Conservation (phyloP, 192 early-diverging fungal species). For the Chytriomyces sp. region DNA sequence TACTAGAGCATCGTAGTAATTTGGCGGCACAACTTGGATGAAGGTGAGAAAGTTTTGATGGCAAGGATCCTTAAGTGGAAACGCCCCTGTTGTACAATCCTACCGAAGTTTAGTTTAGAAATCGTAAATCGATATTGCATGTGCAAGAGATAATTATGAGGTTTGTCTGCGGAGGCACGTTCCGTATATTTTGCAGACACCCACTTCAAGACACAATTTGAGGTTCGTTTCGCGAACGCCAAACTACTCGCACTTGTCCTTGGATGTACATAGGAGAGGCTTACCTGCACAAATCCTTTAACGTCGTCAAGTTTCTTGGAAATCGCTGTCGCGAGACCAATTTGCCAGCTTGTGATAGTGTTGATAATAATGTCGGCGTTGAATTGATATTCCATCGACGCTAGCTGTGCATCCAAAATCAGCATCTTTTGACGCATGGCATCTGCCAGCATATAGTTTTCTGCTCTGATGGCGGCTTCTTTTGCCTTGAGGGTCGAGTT, state of each 20-base stretch:
- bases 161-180: too few species aligned
- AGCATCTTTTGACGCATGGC: conserved; percentile 44
- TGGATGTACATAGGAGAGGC: background rate
- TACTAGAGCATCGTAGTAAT: conserved; percentile 51
- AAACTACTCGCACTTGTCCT: conserved; percentile 8
- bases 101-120: too few species aligned
- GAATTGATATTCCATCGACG: conserved; percentile 55
- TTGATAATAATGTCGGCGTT: conserved; percentile 54
- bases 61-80: conserved; percentile 38
- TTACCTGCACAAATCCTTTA: conserved; percentile 21
- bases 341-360: conserved; percentile 49
- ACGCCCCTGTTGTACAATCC: conserved; percentile 7
- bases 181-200: too few species aligned
- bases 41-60: conserved; percentile 45
- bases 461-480: conserved; percentile 45
- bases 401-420: conserved; percentile 44
- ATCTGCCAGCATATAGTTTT: conserved; percentile 52
- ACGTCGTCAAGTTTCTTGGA: conserved; percentile 23
- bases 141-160: too few species aligned
- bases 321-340: conserved; percentile 36
- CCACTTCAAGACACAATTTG: too few species aligned
- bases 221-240: background rate
- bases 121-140: too few species aligned
- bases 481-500: conserved; percentile 29
- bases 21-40: conserved; percentile 38